These are phyloP conservation scores for Suillus weaverae DNA, from an alignment of 768 basidiomycete genomes.

Conservation along the genomic window DNA sequence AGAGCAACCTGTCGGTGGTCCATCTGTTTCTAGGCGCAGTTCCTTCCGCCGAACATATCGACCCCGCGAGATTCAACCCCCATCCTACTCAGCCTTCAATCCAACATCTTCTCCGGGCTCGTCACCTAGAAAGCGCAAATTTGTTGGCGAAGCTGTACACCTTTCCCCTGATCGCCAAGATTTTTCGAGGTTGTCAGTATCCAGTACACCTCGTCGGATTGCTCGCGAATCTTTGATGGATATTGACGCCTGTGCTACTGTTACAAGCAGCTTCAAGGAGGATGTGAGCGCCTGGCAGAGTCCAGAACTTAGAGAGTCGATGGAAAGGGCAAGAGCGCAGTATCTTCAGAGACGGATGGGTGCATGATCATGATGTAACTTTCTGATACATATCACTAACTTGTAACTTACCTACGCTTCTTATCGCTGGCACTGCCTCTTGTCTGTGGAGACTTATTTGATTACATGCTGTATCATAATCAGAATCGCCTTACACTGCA, in stretches of 20 bases:
- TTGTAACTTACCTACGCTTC: neutral
- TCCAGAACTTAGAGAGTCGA: slow-evolving; percentile 65
- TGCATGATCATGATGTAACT: neutral
- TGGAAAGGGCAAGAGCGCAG: slow-evolving; percentile 62
- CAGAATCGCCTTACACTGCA: neutral
- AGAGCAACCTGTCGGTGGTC: slow-evolving; percentile 36
- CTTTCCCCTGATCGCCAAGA: slow-evolving; percentile 24
- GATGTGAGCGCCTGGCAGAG: slow-evolving; percentile 57
- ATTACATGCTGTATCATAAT: neutral
- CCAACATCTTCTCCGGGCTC: slow-evolving; percentile 28
- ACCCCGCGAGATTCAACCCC: slow-evolving; percentile 25
- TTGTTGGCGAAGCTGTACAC: slow-evolving; percentile 26
- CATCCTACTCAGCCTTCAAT: slow-evolving; percentile 30
- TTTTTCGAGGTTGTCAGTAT: slow-evolving; percentile 11
- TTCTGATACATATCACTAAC: slow-evolving; percentile 2
- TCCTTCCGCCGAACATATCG: slow-evolving; percentile 24
- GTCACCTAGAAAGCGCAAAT: slow-evolving; percentile 36
- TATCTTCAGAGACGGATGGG: slow-evolving; percentile 18
- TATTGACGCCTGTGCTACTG: slow-evolving; percentile 25
- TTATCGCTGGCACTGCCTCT: neutral
- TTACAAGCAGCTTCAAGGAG: slow-evolving; percentile 37
- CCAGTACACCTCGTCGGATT: slow-evolving; percentile 18
- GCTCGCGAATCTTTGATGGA: slow-evolving; percentile 38
- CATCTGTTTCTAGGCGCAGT: slow-evolving; percentile 28
- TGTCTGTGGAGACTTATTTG: neutral